A percentile compares a stretch with the other conserved stretches of the same genome.
Conservation (phyloP, 495 filamentous ascomycete genomes). For the Xanthoparmelia taractica region DNA sequence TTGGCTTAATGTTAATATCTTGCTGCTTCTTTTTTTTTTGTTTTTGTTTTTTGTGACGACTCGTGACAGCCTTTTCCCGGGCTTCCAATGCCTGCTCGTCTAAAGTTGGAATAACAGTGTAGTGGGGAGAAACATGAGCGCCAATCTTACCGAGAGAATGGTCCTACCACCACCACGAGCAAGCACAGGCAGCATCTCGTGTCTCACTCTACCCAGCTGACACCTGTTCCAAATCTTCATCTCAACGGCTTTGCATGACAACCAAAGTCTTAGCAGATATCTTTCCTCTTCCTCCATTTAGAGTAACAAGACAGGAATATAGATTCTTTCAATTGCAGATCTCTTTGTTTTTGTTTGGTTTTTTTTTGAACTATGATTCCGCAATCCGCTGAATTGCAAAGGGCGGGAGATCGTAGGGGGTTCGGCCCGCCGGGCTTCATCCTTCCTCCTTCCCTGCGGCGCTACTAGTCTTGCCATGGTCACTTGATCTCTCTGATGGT, state of each 20-base stretch:
- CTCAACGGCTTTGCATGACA: not conserved
- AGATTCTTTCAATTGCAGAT: not conserved
- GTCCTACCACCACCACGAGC: not conserved
- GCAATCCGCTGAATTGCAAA: not conserved
- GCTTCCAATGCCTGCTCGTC: not conserved
- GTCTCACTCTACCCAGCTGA: slow-evolving; percentile 1
- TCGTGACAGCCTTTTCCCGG: not conserved
- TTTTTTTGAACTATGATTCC: too few species aligned
- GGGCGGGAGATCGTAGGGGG: slow-evolving; percentile 5
- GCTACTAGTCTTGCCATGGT: not conserved
- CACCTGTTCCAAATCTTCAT: not conserved
- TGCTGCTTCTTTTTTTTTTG: not conserved
- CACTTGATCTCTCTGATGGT: not conserved
- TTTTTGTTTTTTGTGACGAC: not conserved
- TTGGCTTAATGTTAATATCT: too few species aligned
- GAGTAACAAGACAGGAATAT: too few species aligned
- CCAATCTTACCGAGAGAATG: not conserved
- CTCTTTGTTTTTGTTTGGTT: not conserved
- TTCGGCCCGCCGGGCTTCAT: not conserved
- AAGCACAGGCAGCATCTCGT: too few species aligned
- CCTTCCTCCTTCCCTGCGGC: slow-evolving; percentile 3
- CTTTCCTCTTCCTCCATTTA: not conserved
- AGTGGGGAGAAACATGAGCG: not conserved
- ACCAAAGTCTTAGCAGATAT: not conserved
- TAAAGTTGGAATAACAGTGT: not conserved